Percentiles rank a stretch among this genome's conserved stretches.
These are phyloP conservation scores for Corymbia calophylla DNA, from an alignment of 441 rosid genomes.

Conservation along the genomic window DNA sequence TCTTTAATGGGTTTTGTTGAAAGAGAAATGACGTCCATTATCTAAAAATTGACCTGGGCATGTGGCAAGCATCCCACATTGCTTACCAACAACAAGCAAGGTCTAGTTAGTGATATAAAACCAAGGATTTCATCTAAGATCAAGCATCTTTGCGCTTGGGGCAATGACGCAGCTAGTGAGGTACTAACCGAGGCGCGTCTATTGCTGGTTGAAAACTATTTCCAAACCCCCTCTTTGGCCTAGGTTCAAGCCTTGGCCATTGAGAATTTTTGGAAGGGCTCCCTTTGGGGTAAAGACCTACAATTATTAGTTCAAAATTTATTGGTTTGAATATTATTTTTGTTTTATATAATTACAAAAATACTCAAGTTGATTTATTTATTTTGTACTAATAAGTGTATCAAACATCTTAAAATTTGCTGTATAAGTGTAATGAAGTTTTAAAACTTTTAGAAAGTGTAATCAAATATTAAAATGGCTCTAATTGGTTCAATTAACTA, in stretches of 20 bases:
- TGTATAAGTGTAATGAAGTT: neutral
- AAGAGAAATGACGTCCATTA: neutral
- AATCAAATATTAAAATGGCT: neutral
- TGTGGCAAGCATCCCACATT: neutral
- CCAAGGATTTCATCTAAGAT: neutral
- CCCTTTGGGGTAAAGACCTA: neutral
- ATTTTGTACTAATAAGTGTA: neutral
- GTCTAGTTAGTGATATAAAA: neutral
- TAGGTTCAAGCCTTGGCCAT: neutral
- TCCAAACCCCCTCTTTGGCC: neutral
- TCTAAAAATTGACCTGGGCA: neutral
- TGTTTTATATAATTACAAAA: neutral
- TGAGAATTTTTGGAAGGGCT: conserved; percentile 1
- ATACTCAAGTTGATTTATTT: neutral
- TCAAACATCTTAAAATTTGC: neutral
- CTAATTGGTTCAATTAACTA: neutral
- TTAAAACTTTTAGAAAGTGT: fast-evolving
- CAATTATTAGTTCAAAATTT: neutral
- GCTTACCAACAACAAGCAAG: neutral
- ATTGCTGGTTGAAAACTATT: conserved; percentile 81
- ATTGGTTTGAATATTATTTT: neutral
- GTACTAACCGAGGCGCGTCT: conserved; percentile 85
- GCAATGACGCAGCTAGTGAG: conserved; percentile 93
- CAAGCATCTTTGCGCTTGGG: conserved; percentile 64
- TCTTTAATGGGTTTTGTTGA: neutral